Conservation (phyloP, 2,329 filamentous ascomycete species). For the Colletotrichum viniferum region DNA sequence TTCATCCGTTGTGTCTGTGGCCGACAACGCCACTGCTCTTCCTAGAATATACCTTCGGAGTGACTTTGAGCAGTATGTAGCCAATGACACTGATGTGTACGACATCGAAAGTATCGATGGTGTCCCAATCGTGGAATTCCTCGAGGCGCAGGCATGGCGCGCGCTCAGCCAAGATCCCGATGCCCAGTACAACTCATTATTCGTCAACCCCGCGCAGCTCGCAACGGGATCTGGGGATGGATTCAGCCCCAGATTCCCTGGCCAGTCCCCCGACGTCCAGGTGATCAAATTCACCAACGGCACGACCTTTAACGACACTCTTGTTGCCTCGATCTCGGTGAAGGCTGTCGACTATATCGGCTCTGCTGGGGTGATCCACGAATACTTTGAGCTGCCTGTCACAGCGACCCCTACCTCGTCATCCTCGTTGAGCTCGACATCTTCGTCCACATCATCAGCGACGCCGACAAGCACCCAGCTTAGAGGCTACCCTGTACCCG, state of each 20-base stretch:
- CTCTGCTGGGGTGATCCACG: neutral
- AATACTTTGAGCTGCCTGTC: neutral
- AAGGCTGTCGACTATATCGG: neutral
- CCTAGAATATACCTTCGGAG: constrained; percentile 8
- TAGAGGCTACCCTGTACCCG: constrained; percentile 28
- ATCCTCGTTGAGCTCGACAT: neutral
- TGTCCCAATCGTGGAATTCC: neutral
- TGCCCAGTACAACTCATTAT: constrained; percentile 22
- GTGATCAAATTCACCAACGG: constrained; percentile 15
- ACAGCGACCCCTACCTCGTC: neutral
- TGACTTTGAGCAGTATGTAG: neutral
- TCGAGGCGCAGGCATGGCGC: neutral
- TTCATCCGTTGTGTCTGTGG: constrained; percentile 17
- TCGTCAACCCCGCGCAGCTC: neutral
- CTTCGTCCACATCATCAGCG: neutral
- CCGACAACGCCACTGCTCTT: neutral
- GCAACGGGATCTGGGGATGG: neutral
- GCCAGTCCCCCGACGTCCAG: neutral
- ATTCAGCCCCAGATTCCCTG: neutral
- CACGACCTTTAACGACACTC: neutral
- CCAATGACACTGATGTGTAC: constrained; percentile 4
- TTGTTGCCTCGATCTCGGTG: neutral
- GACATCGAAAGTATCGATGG: constrained; percentile 23
- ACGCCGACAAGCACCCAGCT: constrained; percentile 8
- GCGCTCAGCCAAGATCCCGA: constrained; percentile 24